Percentiles rank a stretch among this genome's conserved stretches.
Evolutionary conservation across 352 stramenopile genomes (phyloP).

Genomic region (Halophytophthora polymorphica): DNA sequence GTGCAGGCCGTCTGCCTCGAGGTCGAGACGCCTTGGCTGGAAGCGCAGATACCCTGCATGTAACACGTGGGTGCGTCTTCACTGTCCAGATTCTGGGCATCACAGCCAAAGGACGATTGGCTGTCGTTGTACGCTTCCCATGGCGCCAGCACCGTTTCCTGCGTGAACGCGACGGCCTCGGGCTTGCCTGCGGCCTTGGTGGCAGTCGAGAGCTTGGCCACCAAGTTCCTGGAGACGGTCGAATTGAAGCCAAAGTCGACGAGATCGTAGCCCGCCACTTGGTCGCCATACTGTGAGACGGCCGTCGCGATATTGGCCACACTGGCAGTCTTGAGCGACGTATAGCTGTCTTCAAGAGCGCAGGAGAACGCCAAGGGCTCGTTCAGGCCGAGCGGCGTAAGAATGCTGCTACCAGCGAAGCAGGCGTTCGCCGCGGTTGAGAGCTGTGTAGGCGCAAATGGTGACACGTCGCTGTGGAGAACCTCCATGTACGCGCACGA

Average conservation of each 20-base stretch:
- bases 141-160: constrained; percentile 57
- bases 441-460: constrained; percentile 64
- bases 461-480: constrained; percentile 65
- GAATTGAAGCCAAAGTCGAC: constrained; percentile 68
- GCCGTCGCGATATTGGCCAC: constrained; percentile 34
- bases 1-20: constrained; percentile 40
- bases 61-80: constrained; percentile 56
- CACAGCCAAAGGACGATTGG: constrained; percentile 19
- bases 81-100: constrained; percentile 22
- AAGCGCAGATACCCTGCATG: constrained; percentile 53
- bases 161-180: constrained; percentile 29
- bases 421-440: constrained; percentile 62
- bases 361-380: constrained; percentile 56
- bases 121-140: constrained; percentile 50
- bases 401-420: constrained; percentile 64
- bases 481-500: constrained; percentile 82
- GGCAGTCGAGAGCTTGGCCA: constrained; percentile 36
- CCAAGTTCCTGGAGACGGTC: constrained; percentile 37
- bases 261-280: constrained; percentile 50
- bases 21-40: neutral
- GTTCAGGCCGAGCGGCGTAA: constrained; percentile 56
- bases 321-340: constrained; percentile 35
- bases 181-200: constrained; percentile 16
- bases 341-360: constrained; percentile 60
- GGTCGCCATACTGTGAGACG: constrained; percentile 40